These are phyloP conservation scores for Chaetomium cochliodes DNA, from an alignment of 495 filamentous ascomycete species.

Conservation along the genomic window DNA sequence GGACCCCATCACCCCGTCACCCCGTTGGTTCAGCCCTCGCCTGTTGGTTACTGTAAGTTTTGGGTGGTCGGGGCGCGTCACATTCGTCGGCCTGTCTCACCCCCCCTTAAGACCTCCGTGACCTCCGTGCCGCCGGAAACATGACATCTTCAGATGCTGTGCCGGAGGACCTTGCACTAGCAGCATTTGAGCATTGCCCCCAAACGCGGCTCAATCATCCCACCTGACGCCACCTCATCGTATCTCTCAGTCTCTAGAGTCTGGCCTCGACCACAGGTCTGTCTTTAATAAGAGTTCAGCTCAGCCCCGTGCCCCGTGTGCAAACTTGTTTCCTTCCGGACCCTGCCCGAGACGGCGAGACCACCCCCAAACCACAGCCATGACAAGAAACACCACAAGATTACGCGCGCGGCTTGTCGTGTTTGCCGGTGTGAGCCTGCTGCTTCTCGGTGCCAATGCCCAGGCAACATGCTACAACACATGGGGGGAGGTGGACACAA, in stretches of 20 bases:
- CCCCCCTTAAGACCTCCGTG: not conserved
- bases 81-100: not conserved
- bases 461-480: conserved; percentile 27
- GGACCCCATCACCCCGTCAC: no score
- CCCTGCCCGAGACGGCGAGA: not conserved
- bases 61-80: not conserved
- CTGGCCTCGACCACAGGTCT: not conserved
- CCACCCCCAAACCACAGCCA: not conserved
- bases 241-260: no score
- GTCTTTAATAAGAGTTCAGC: not conserved
- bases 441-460: conserved; percentile 4
- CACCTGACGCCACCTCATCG: not conserved
- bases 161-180: not conserved
- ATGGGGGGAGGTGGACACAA: conserved; percentile 20
- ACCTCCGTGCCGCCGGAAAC: conserved; percentile 8
- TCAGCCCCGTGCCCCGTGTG: not conserved
- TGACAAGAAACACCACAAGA: conserved; percentile 5
- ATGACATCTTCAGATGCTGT: conserved; percentile 7
- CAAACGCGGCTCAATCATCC: not conserved
- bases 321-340: not conserved
- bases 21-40: conserved; percentile 11
- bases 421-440: not conserved
- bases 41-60: conserved; percentile 10
- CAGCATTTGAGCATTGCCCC: no score
- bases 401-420: not conserved